Conservation (phyloP, 75 land plant genomes). For the Picea glauca region DNA sequence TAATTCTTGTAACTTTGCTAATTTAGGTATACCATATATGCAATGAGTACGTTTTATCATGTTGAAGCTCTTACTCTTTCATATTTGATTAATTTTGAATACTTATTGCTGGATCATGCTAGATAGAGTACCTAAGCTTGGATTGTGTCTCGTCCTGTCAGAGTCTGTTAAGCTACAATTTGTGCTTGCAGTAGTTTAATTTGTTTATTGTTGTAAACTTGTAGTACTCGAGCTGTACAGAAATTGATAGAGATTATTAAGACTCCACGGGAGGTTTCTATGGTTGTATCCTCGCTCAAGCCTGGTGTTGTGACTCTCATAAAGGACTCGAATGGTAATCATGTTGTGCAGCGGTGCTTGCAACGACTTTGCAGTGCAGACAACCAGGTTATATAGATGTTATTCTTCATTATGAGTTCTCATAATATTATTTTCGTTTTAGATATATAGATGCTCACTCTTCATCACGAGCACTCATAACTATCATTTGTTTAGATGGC, state of each 20-base stretch:
- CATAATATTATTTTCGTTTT: too few relatives aligned
- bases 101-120: too few relatives aligned
- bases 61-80: too few relatives aligned
- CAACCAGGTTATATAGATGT: constrained; percentile 36
- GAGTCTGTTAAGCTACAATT: not conserved
- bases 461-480: too few relatives aligned
- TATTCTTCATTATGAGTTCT: too few relatives aligned
- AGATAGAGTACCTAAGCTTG: too few relatives aligned
- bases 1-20: not conserved
- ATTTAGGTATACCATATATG: not conserved
- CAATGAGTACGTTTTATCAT: too few relatives aligned
- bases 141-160: not conserved
- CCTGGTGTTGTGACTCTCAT: constrained; percentile 57
- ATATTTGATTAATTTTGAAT: too few relatives aligned
- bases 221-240: constrained; percentile 86
- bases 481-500: too few relatives aligned
- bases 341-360: constrained; percentile 81
- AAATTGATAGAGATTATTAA: constrained; percentile 69
- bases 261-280: constrained; percentile 46
- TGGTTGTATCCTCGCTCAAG: constrained; percentile 46
- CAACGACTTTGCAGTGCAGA: constrained; percentile 43
- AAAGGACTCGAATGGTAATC: constrained; percentile 72
- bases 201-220: not conserved
- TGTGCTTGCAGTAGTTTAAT: not conserved
- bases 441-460: too few relatives aligned